Conservation (phyloP, 2,329 filamentous ascomycete species). For the Fusarium sp. region DNA sequence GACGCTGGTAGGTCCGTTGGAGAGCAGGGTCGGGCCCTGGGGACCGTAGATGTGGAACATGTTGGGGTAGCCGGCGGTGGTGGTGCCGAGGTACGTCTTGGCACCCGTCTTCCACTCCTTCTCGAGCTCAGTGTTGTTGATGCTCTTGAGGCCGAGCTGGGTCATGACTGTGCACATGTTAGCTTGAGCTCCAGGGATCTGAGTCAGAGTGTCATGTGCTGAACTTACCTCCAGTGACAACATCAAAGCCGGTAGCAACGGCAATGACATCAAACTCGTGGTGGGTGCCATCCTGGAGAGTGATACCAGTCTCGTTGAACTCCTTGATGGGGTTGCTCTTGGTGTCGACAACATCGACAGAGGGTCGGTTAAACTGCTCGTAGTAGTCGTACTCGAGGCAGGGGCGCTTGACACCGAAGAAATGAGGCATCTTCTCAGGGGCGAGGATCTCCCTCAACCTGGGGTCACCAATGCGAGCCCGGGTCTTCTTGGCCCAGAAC, state of each 20-base stretch:
- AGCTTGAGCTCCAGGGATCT: background rate
- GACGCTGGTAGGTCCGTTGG: constrained; percentile 69
- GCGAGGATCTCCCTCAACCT: constrained; percentile 66
- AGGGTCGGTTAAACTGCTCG: constrained; percentile 63
- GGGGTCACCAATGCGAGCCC: constrained; percentile 66
- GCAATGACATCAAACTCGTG: constrained; percentile 62
- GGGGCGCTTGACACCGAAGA: constrained; percentile 68
- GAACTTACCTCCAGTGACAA: constrained; percentile 55
- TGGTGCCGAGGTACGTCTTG: constrained; percentile 62
- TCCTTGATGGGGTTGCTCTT: constrained; percentile 57
- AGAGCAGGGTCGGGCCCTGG: constrained; percentile 70
- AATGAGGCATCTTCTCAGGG: constrained; percentile 66
- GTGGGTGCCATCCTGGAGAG: constrained; percentile 58
- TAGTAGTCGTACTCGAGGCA: constrained; percentile 62
- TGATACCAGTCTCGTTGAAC: constrained; percentile 60
- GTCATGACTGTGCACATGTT: constrained; percentile 56
- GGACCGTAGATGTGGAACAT: constrained; percentile 70
- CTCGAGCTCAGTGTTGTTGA: constrained; percentile 55
- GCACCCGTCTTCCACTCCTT: constrained; percentile 61
- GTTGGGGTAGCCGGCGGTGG: constrained; percentile 63
- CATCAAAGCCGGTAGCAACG: constrained; percentile 62
- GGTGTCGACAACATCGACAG: constrained; percentile 61
- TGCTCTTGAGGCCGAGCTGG: constrained; percentile 61
- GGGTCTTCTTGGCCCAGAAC: constrained; percentile 69
- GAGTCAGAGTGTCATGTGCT: background rate